Conservation (phyloP, 805 yeast genomes). For the Lipomyces yamanashiensis region DNA sequence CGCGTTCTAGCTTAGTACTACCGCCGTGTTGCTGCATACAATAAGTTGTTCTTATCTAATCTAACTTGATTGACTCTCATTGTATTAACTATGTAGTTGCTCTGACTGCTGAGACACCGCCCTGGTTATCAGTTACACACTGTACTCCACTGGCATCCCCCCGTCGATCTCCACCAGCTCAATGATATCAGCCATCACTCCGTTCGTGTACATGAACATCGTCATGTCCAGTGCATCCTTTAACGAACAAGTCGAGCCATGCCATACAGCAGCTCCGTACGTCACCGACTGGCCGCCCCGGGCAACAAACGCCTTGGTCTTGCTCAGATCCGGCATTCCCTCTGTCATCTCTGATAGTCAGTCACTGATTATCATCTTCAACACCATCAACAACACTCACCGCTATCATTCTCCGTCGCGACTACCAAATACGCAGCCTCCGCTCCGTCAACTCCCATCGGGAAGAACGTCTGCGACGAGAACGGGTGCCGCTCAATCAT, state of each 20-base stretch:
- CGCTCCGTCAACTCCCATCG: conserved; percentile 70
- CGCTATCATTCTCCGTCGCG: conserved; percentile 62
- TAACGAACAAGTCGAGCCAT: conserved; percentile 22
- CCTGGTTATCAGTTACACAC: background rate
- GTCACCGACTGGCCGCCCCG: conserved; percentile 87
- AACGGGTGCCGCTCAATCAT: conserved; percentile 90
- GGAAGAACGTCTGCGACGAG: conserved; percentile 88
- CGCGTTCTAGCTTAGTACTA: too few species aligned
- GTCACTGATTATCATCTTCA: conserved; percentile 15
- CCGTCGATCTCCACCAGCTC: conserved; percentile 20
- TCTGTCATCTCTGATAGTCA: conserved; percentile 46
- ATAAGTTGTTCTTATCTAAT: conserved; percentile 2
- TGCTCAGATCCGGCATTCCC: conserved; percentile 62
- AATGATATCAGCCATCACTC: conserved; percentile 22
- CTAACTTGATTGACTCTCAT: background rate
- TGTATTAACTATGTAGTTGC: too few species aligned
- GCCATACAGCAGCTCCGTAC: conserved; percentile 34
- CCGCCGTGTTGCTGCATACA: background rate
- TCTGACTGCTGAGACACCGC: background rate
- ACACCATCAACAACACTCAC: conserved; percentile 9
- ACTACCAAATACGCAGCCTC: conserved; percentile 73
- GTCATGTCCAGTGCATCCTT: conserved; percentile 25
- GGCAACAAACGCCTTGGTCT: conserved; percentile 70
- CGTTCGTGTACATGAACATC: conserved; percentile 30
- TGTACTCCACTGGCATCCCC: conserved; percentile 7